A percentile compares a stretch with the other conserved stretches of the same genome.
These are phyloP conservation scores for Diaporthe humulicola DNA, from an alignment of 2,329 filamentous ascomycete genomes.

Conservation along the genomic window DNA sequence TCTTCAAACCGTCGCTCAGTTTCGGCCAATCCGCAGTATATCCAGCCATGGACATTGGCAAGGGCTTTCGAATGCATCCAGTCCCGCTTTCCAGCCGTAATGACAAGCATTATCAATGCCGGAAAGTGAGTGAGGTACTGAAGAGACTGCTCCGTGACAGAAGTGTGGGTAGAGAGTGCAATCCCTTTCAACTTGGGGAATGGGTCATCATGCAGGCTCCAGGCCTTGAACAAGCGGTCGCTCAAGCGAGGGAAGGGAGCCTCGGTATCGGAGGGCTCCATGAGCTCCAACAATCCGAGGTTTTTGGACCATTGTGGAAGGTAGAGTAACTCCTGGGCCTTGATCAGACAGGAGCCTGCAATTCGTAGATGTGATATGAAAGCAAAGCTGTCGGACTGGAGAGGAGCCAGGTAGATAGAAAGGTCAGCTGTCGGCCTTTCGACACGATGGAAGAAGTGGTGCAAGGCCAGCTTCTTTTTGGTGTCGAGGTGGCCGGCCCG, in stretches of 20 bases:
- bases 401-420: conserved; percentile 29
- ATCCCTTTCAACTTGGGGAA: conserved; percentile 34
- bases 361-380: conserved; percentile 37
- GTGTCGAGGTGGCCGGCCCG: not conserved
- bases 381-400: conserved; percentile 20
- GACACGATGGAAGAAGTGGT: conserved; percentile 11
- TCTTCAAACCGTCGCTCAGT: not conserved
- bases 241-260: conserved; percentile 25
- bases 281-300: conserved; percentile 35
- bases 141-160: conserved; percentile 20
- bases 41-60: conserved; percentile 26
- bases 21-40: not conserved
- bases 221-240: conserved; percentile 27
- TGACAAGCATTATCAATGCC: conserved; percentile 22
- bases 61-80: not conserved
- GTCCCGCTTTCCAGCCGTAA: not conserved
- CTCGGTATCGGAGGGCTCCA: not conserved
- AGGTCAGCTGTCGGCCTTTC: conserved; percentile 17
- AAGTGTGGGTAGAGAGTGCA: not conserved
- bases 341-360: conserved; percentile 27
- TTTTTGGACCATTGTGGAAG: conserved; percentile 31
- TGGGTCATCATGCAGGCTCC: conserved; percentile 16
- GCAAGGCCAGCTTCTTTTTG: not conserved
- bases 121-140: conserved; percentile 31
- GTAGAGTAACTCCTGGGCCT: conserved; percentile 21